These are phyloP conservation scores for Hymenoscyphus albidus DNA, from an alignment of 2,329 filamentous ascomycete genomes.

Conservation along the genomic window DNA sequence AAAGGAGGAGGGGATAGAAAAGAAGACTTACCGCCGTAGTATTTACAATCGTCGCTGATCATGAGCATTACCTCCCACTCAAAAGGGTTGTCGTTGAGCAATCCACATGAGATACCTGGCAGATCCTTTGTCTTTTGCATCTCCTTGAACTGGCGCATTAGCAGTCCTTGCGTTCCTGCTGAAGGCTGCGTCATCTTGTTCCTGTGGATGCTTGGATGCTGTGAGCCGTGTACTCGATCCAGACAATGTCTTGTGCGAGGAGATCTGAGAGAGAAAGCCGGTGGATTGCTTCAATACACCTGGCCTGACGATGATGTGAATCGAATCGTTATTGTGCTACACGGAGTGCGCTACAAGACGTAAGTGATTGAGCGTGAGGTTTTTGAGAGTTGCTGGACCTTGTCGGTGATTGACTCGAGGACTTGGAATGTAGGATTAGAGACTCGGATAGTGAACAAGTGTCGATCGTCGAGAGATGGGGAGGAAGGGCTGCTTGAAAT, in stretches of 20 bases:
- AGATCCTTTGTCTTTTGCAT: constrained; percentile 92
- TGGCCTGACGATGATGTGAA: background rate
- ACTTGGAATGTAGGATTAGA: no score
- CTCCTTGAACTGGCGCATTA: constrained; percentile 84
- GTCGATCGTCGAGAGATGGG: no score
- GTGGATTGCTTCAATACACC: background rate
- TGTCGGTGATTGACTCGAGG: no score
- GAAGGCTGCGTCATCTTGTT: constrained; percentile 20
- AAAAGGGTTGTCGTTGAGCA: constrained; percentile 85
- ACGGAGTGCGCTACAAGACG: background rate
- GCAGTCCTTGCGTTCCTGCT: constrained; percentile 60
- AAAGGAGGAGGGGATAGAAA: background rate
- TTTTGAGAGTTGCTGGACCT: no score
- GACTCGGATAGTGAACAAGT: no score
- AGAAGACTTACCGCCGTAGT: constrained; percentile 61
- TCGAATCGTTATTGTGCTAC: background rate
- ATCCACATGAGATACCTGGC: constrained; percentile 87
- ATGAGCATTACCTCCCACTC: constrained; percentile 99
- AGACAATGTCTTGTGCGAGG: background rate
- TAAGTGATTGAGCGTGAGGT: background rate
- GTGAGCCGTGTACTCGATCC: background rate
- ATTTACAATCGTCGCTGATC: constrained; percentile 80
- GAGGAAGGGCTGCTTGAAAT: no score
- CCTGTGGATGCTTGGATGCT: background rate
- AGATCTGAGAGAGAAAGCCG: background rate